Evolutionary conservation across 176 grass and related monocot species (phyloP).

Genomic region (Canna indica): DNA sequence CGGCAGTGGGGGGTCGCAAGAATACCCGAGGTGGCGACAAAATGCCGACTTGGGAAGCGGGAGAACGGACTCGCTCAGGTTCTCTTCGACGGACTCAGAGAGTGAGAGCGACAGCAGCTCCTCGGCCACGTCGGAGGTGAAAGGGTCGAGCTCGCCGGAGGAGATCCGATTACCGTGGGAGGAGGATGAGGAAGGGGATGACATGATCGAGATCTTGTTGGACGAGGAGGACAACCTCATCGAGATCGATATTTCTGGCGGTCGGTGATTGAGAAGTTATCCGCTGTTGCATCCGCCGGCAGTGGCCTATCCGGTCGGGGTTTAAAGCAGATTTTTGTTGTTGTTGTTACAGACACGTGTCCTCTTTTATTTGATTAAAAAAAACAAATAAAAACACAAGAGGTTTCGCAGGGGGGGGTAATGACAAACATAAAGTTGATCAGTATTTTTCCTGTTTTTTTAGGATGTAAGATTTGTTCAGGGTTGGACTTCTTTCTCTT

Average conservation of each 20-base stretch:
- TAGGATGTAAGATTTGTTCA: too few species aligned
- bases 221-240: slow-evolving; percentile 11
- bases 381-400: too few species aligned
- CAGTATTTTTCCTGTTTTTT: too few species aligned
- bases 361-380: too few species aligned
- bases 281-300: background rate
- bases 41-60: background rate
- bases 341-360: too few species aligned
- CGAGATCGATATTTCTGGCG: slow-evolving; percentile 14
- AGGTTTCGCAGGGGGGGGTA: too few species aligned
- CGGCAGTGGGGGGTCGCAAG: background rate
- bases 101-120: background rate
- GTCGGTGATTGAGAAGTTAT: background rate
- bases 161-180: background rate
- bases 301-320: background rate
- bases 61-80: background rate
- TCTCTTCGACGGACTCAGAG: background rate
- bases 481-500: too few species aligned
- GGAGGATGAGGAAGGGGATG: slow-evolving; percentile 3
- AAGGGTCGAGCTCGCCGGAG: slow-evolving; percentile 1
- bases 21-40: background rate
- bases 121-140: background rate
- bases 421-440: too few species aligned
- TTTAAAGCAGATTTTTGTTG: background rate
- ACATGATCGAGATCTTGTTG: slow-evolving; percentile 8